phyloP scores from a whole-genome alignment of 305 asterid genomes.

The Euphrasia arctica region DNA sequence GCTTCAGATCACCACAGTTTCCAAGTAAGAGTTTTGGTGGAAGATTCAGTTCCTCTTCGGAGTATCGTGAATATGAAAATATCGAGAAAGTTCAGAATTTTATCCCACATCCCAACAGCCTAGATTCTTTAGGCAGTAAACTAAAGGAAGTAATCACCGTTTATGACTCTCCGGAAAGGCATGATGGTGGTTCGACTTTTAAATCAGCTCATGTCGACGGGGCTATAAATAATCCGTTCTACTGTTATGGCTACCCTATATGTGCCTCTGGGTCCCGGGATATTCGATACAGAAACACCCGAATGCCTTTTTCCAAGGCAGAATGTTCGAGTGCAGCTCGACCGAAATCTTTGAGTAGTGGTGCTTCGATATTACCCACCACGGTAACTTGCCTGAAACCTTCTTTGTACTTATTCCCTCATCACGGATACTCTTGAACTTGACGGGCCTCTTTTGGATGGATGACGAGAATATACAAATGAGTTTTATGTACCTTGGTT shows the following conservation, averaged over 20 bases:
- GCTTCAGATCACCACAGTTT: background rate
- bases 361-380: background rate
- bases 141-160: no score
- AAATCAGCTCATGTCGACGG: no score
- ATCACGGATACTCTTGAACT: background rate
- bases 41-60: background rate
- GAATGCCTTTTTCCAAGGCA: background rate
- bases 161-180: background rate
- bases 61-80: constrained; percentile 29
- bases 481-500: background rate
- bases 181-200: no score
- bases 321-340: background rate
- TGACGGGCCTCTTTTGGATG: no score
- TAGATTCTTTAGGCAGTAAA: no score
- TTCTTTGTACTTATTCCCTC: background rate
- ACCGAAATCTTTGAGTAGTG: no score
- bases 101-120: no score
- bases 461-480: no score
- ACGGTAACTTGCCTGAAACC: background rate
- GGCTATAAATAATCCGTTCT: background rate
- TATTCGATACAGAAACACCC: background rate
- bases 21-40: background rate
- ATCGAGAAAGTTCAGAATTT: no score
- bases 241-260: background rate
- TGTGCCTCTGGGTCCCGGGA: background rate